Evolutionary conservation across 805 yeast species (phyloP).

Genomic region (Myxozyma lipomycoides): DNA sequence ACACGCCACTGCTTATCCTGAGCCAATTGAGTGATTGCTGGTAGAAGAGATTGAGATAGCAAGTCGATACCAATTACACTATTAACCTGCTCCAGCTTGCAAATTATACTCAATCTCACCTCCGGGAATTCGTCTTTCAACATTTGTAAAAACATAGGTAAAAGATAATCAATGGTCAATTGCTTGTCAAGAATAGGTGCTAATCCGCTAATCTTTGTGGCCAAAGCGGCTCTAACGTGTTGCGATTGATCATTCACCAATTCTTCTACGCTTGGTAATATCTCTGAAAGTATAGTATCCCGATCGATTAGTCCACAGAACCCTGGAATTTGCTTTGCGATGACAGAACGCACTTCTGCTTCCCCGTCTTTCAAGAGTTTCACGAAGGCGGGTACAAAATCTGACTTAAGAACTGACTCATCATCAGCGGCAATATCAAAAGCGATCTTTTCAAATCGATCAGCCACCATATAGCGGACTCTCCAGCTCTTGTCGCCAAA

Average conservation of each 20-base stretch:
- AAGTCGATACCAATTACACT: slow-evolving; percentile 90
- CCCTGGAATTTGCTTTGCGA: slow-evolving; percentile 81
- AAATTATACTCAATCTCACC: slow-evolving; percentile 88
- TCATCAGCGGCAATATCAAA: slow-evolving; percentile 53
- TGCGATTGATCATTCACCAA: slow-evolving; percentile 89
- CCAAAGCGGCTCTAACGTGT: slow-evolving; percentile 87
- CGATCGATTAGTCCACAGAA: slow-evolving; percentile 39
- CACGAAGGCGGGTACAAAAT: slow-evolving; percentile 66
- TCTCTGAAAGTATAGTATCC: slow-evolving; percentile 56
- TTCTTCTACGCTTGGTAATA: slow-evolving; percentile 78
- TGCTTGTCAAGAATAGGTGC: slow-evolving; percentile 85
- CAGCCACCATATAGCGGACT: slow-evolving; percentile 98
- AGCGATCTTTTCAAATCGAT: slow-evolving; percentile 74
- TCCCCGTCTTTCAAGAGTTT: slow-evolving; percentile 83
- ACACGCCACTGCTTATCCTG: slow-evolving; percentile 98
- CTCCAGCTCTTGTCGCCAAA: slow-evolving; percentile 94
- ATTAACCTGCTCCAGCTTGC: slow-evolving; percentile 85
- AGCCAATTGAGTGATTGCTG: slow-evolving; percentile 94
- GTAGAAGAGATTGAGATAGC: slow-evolving; percentile 79
- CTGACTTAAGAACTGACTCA: slow-evolving; percentile 41
- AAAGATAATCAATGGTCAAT: slow-evolving; percentile 65
- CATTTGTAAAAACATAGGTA: slow-evolving; percentile 90
- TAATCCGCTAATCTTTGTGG: slow-evolving; percentile 78
- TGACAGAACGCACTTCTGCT: slow-evolving; percentile 94
- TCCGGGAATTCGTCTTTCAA: slow-evolving; percentile 95